These are phyloP conservation scores for Polytrichum formosum DNA, from an alignment of 225 moss, liverwort and hornwort genomes.

Conservation along the genomic window DNA sequence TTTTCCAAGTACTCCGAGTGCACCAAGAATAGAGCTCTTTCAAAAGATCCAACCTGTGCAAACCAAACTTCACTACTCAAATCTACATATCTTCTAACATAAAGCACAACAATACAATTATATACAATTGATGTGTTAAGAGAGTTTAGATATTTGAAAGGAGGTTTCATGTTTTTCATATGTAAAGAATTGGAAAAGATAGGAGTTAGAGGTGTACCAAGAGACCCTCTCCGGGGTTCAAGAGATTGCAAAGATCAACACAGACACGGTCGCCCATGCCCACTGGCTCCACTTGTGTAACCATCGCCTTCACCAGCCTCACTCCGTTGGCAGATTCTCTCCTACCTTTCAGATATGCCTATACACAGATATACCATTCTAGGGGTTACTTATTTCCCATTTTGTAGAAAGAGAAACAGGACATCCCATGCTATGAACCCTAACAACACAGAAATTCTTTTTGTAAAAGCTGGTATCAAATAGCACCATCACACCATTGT, in stretches of 20 bases:
- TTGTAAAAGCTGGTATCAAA: no score
- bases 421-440: no score
- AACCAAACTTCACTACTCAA: not conserved
- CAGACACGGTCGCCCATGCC: conserved; percentile 96
- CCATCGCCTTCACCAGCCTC: conserved; percentile 55
- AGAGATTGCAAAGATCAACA: conserved; percentile 88
- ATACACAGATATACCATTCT: not conserved
- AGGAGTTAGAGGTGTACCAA: conserved; percentile 42
- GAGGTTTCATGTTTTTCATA: not conserved
- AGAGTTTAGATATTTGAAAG: no score
- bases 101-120: no score
- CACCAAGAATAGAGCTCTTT: conserved; percentile 88
- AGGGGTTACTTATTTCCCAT: not conserved
- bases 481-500: no score
- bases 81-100: no score
- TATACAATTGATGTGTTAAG: no score
- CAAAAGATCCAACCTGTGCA: conserved; percentile 87
- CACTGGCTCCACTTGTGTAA: conserved; percentile 71
- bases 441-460: no score
- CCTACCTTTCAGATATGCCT: conserved; percentile 53
- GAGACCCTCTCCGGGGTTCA: conserved; percentile 90
- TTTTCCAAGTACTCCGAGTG: conserved; percentile 87
- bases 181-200: not conserved
- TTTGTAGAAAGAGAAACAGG: not conserved
- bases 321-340: conserved; percentile 59